Percentiles rank a stretch among this genome's conserved stretches.
These are phyloP conservation scores for Lactuca sativa DNA, from an alignment of 129 eudicot genomes.

Conservation along the genomic window DNA sequence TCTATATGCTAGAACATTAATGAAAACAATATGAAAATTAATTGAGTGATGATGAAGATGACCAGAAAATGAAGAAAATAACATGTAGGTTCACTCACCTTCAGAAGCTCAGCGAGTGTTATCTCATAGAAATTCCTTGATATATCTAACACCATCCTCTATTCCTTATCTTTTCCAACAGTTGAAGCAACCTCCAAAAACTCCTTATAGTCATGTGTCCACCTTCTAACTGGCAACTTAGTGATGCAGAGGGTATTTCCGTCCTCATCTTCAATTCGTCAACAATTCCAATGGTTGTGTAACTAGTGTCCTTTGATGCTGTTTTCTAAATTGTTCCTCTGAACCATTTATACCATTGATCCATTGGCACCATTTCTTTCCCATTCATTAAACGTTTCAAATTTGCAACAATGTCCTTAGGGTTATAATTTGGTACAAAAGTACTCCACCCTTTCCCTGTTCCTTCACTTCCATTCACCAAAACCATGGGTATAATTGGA, in stretches of 20 bases:
- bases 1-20: too few species aligned
- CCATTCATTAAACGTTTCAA: conserved; percentile 49
- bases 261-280: conserved; percentile 44
- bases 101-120: too few species aligned
- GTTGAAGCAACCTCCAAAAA: conserved; percentile 40
- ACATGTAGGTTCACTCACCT: too few species aligned
- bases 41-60: too few species aligned
- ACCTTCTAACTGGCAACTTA: conserved; percentile 63
- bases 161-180: conserved; percentile 17
- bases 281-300: conserved; percentile 48
- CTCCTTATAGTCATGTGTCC: conserved; percentile 69
- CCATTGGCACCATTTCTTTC: conserved; percentile 58
- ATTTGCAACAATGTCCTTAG: conserved; percentile 60
- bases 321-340: conserved; percentile 55
- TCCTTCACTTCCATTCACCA: conserved; percentile 78
- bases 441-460: conserved; percentile 76
- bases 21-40: too few species aligned
- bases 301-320: conserved; percentile 27
- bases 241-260: conserved; percentile 48
- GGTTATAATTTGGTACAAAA: conserved; percentile 63
- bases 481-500: too few species aligned
- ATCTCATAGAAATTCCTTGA: too few species aligned
- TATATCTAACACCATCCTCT: too few species aligned
- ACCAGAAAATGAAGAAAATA: too few species aligned
- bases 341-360: conserved; percentile 70